Conservation (phyloP, 192 early-diverging fungal genomes). For the Phycomyces blakesleeanus region DNA sequence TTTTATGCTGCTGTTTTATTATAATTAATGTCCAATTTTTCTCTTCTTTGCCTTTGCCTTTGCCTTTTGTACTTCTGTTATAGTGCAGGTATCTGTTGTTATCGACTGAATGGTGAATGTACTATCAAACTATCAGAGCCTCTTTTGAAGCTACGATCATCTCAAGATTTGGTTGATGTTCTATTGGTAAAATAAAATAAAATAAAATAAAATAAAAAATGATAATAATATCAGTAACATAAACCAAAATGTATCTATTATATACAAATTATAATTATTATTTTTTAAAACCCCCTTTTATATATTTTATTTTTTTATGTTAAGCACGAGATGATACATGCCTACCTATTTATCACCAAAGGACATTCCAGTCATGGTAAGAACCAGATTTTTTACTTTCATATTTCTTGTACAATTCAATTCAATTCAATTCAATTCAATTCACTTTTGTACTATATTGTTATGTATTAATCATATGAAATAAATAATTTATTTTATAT, state of each 20-base stretch:
- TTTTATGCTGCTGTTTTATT: too few relatives aligned
- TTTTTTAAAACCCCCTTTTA: too few relatives aligned
- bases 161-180: conserved; percentile 55
- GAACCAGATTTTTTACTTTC: too few relatives aligned
- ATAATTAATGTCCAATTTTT: too few relatives aligned
- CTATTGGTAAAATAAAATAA: too few relatives aligned
- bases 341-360: conserved; percentile 59
- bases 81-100: conserved; percentile 57
- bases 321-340: conserved; percentile 69
- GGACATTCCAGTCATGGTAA: conserved; percentile 42
- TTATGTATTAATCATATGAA: background rate
- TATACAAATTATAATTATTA: too few relatives aligned
- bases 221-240: too few relatives aligned
- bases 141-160: conserved; percentile 59
- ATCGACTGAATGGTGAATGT: conserved; percentile 42
- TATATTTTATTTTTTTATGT: background rate
- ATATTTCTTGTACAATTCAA: background rate
- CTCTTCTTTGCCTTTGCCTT: background rate
- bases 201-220: too few relatives aligned
- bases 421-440: too few relatives aligned
- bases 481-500: too few relatives aligned
- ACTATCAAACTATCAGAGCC: conserved; percentile 57
- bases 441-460: too few relatives aligned
- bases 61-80: background rate
- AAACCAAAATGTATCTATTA: too few relatives aligned